Evolutionary conservation across 495 filamentous ascomycete genomes (phyloP), one percentile per base, ranked within the genome.

Genomic region (Penicillium paxilli): DNA sequence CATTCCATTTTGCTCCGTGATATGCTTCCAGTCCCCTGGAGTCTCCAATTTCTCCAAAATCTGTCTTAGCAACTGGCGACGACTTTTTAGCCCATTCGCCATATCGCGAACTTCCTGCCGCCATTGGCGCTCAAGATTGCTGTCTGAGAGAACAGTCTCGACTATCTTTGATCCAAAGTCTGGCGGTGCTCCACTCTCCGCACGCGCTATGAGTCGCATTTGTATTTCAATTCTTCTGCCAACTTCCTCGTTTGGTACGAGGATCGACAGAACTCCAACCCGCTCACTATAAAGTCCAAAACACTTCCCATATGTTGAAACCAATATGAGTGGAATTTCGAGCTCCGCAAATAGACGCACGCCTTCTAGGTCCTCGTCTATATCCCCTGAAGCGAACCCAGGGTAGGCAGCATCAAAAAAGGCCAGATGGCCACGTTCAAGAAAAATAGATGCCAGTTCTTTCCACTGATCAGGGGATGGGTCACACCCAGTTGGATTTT

Each of bases 241-340:
- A 3, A 52, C 44, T 28, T 52, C 57, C 12, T 47, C 44, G 24
- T 41, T 44, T 2, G 57, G 48, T 17, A 17, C 52, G 12, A 55
- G 35, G 16, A 60, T 35, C 0, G 48, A 55, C 4, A 60, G 25
- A 24, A 52, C 16, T 14, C 57, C 57, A 16, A 60, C 57, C 1
- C 57, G 57, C 19, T 60, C 57, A 28, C 57, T 52, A 44, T 60
- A 60, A n/a, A 60, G 52, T 17, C 57, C 52, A 32, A 60, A 60
- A 12, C 40, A 52, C 37, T 60, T 60, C 0, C 57, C 57, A 41
- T 55, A 60, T 14, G 57, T 60, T 9, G 52, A 52, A 8, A 46
- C 52, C 12, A 60, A 41, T 6, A 60, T 17, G 22, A 60, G 37
- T 1, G 57, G 57, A 17, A 60, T 42, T 28, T 52, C 57, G 0